A percentile compares a stretch with the other conserved stretches of the same genome.
These are phyloP conservation scores for Globisporangium carolinianum DNA, from an alignment of 352 stramenopile species.

Conservation along the genomic window DNA sequence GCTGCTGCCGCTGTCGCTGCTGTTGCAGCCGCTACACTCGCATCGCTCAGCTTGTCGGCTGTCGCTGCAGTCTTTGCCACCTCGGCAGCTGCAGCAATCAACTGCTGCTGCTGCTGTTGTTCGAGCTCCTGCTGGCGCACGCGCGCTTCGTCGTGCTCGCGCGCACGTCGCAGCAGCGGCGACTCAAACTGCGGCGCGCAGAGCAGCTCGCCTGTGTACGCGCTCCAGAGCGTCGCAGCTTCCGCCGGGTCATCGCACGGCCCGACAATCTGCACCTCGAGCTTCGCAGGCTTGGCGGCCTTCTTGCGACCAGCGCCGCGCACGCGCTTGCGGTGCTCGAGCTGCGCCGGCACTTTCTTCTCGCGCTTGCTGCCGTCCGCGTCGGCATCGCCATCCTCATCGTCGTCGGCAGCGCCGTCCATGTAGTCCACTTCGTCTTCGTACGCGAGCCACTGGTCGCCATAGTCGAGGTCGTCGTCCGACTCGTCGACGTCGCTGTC, in stretches of 20 bases:
- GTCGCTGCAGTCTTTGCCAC: not conserved
- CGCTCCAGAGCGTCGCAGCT: slow-evolving; percentile 11
- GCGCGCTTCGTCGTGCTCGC: slow-evolving; percentile 35
- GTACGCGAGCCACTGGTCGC: slow-evolving; percentile 80
- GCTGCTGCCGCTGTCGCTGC: slow-evolving; percentile 9
- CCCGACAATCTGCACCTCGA: slow-evolving; percentile 54
- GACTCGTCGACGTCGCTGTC: slow-evolving; percentile 71
- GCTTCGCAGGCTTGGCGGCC: slow-evolving; percentile 53
- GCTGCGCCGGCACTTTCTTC: slow-evolving; percentile 47
- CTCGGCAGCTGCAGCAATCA: slow-evolving; percentile 14
- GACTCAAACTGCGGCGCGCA: slow-evolving; percentile 37
- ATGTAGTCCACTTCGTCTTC: slow-evolving; percentile 86
- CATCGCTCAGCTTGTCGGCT: not conserved
- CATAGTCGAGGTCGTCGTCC: slow-evolving; percentile 78
- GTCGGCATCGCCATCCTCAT: slow-evolving; percentile 9
- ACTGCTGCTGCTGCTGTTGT: slow-evolving; percentile 16
- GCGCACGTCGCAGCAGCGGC: slow-evolving; percentile 33
- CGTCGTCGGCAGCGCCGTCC: slow-evolving; percentile 28
- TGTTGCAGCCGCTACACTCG: slow-evolving; percentile 17
- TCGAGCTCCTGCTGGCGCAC: slow-evolving; percentile 21
- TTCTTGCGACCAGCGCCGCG: slow-evolving; percentile 35
- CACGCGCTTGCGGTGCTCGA: slow-evolving; percentile 36
- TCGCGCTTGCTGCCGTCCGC: slow-evolving; percentile 23
- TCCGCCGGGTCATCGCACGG: slow-evolving; percentile 15
- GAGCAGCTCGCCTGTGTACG: slow-evolving; percentile 22